Conservation (phyloP, 1,284 basidiomycete species). For the Apiotrichum akiyoshidainum region DNA sequence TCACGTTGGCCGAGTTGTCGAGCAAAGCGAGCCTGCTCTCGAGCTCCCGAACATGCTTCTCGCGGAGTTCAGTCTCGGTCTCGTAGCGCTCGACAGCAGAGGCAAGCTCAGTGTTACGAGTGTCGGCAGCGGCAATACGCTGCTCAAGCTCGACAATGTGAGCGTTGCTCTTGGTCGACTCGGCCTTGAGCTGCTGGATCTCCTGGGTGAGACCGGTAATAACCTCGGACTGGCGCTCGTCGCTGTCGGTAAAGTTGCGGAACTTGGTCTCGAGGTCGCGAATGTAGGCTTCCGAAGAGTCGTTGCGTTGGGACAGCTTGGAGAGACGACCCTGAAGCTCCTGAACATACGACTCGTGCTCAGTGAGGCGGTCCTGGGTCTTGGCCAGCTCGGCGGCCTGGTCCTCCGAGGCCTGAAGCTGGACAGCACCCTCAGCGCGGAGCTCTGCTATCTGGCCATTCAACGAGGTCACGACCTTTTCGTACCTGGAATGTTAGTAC, state of each 20-base stretch:
- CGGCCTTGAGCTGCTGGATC: constrained; percentile 70
- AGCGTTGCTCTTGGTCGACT: constrained; percentile 65
- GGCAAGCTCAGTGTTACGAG: constrained; percentile 65
- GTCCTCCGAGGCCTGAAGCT: constrained; percentile 62
- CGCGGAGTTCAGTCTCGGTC: constrained; percentile 66
- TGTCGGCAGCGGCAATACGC: constrained; percentile 73
- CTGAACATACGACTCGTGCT: constrained; percentile 78
- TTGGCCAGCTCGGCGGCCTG: constrained; percentile 73
- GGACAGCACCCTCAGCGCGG: constrained; percentile 65
- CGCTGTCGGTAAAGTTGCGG: constrained; percentile 73
- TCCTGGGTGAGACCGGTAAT: constrained; percentile 80
- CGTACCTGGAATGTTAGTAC: constrained; percentile 57
- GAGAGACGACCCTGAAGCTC: constrained; percentile 75
- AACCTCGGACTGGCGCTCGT: constrained; percentile 68
- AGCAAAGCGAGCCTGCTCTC: constrained; percentile 66
- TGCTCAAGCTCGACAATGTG: constrained; percentile 89
- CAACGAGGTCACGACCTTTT: constrained; percentile 92
- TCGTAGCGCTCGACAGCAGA: constrained; percentile 74
- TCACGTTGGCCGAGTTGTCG: constrained; percentile 59
- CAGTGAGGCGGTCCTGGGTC: constrained; percentile 65
- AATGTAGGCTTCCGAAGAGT: constrained; percentile 88
- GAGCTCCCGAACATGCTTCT: constrained; percentile 62
- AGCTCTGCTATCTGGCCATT: constrained; percentile 84
- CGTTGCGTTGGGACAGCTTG: constrained; percentile 82
- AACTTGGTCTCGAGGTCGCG: constrained; percentile 88